These are phyloP conservation scores for Cordyceps cateniannulata DNA, from an alignment of 2,329 filamentous ascomycete genomes.

Conservation along the genomic window DNA sequence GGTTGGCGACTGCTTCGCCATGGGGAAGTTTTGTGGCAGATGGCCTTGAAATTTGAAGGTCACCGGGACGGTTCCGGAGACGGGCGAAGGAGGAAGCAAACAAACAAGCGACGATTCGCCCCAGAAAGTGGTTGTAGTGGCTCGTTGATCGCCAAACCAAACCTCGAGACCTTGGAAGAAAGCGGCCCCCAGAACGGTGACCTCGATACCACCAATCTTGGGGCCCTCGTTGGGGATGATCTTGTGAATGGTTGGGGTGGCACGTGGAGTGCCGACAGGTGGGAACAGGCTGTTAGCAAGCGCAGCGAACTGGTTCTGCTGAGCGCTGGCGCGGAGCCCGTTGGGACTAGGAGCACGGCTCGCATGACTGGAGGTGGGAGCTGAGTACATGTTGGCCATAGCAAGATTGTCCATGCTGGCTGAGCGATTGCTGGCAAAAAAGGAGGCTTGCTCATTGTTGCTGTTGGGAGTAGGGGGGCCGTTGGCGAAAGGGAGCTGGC, in stretches of 20 bases:
- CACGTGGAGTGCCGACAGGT: constrained; percentile 41
- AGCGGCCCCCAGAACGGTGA: constrained; percentile 73
- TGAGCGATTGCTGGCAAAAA: constrained; percentile 50
- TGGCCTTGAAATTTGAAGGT: constrained; percentile 54
- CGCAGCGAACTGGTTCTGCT: constrained; percentile 36
- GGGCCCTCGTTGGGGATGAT: constrained; percentile 79
- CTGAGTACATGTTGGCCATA: constrained; percentile 62
- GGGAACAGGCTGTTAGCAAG: constrained; percentile 44
- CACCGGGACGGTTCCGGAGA: constrained; percentile 63
- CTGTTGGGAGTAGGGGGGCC: constrained; percentile 62
- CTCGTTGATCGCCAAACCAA: constrained; percentile 65
- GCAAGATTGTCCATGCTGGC: constrained; percentile 60
- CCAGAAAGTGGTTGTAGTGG: constrained; percentile 72
- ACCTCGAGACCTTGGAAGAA: constrained; percentile 75
- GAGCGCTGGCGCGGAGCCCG: constrained; percentile 40
- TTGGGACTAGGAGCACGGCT: constrained; percentile 74
- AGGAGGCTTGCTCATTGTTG: constrained; percentile 53
- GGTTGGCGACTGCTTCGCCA: constrained; percentile 36
- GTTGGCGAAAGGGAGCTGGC: constrained; percentile 40
- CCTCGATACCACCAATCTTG: constrained; percentile 76
- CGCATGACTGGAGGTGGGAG: constrained; percentile 63
- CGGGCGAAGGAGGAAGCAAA: constrained; percentile 63
- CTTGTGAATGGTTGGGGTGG: constrained; percentile 63
- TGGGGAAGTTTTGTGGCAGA: constrained; percentile 29
- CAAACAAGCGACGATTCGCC: constrained; percentile 74